phyloP scores from a whole-genome alignment of 108 stramenopile species.

The Cyclotella sp. region DNA sequence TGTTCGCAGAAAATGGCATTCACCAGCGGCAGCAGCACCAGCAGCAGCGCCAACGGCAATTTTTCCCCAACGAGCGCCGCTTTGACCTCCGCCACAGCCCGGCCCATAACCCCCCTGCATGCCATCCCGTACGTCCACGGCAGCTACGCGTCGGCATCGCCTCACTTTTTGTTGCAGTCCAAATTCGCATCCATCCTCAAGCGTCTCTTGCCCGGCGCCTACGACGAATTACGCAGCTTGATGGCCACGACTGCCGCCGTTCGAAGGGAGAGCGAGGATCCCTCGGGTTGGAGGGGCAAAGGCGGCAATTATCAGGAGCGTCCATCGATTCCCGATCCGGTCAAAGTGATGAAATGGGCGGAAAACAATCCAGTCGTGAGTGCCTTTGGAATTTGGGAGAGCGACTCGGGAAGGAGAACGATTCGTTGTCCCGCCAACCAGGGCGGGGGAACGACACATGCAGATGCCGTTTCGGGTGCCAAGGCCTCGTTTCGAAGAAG shows the following conservation, averaged over 20 bases:
- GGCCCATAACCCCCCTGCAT: constrained; percentile 41
- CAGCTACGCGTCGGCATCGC: constrained; percentile 56
- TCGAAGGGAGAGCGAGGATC: not conserved
- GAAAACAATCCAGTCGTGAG: constrained; percentile 74
- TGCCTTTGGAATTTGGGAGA: constrained; percentile 55
- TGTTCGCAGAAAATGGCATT: no score
- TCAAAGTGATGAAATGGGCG: constrained; percentile 70
- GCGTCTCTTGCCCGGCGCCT: constrained; percentile 43
- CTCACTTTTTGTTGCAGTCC: constrained; percentile 42
- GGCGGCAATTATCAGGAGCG: constrained; percentile 12
- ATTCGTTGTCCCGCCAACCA: not conserved
- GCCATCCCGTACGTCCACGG: constrained; percentile 66
- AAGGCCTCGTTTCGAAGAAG: constrained; percentile 6
- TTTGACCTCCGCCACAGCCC: not conserved
- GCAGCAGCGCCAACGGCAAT: no score
- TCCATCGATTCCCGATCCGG: constrained; percentile 22
- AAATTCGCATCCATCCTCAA: constrained; percentile 45
- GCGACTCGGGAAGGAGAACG: constrained; percentile 42
- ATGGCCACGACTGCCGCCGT: not conserved
- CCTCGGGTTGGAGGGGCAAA: not conserved
- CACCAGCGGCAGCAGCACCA: no score
- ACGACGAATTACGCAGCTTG: constrained; percentile 34
- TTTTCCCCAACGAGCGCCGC: no score
- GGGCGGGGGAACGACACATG: not conserved
- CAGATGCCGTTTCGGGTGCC: not conserved